phyloP scores from a whole-genome alignment of 75 land plant species.

The Pinus albicaulis region DNA sequence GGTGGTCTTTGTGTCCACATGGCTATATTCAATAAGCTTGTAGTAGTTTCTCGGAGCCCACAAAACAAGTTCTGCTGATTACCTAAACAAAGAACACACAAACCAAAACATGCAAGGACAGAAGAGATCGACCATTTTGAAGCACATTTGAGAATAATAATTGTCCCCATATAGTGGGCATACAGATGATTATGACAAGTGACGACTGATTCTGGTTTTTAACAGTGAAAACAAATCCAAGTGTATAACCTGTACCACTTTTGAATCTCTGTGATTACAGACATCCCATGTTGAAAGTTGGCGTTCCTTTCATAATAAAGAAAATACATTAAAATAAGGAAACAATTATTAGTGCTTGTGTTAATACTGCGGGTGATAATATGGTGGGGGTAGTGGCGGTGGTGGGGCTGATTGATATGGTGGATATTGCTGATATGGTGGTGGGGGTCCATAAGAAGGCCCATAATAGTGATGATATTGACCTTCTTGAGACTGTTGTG shows the following conservation, averaged over 20 bases:
- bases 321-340: background rate
- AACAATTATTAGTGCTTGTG: background rate
- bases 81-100: background rate
- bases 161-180: background rate
- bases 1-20: background rate
- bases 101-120: background rate
- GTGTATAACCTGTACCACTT: background rate
- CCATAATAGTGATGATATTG: slow-evolving; percentile 29
- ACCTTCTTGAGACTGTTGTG: slow-evolving; percentile 28
- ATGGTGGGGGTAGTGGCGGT: background rate
- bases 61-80: background rate
- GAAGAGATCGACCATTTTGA: background rate
- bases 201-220: background rate
- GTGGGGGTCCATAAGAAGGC: slow-evolving; percentile 48
- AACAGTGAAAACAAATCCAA: background rate
- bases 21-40: background rate
- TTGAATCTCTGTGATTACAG: background rate
- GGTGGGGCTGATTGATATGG: slow-evolving; percentile 15
- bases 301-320: background rate
- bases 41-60: background rate
- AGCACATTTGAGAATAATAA: background rate
- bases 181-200: background rate
- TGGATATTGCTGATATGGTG: slow-evolving; percentile 33
- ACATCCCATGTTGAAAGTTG: background rate
- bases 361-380: slow-evolving; percentile 6